phyloP scores from a whole-genome alignment of 495 filamentous ascomycete species.

The Viridothelium virens region DNA sequence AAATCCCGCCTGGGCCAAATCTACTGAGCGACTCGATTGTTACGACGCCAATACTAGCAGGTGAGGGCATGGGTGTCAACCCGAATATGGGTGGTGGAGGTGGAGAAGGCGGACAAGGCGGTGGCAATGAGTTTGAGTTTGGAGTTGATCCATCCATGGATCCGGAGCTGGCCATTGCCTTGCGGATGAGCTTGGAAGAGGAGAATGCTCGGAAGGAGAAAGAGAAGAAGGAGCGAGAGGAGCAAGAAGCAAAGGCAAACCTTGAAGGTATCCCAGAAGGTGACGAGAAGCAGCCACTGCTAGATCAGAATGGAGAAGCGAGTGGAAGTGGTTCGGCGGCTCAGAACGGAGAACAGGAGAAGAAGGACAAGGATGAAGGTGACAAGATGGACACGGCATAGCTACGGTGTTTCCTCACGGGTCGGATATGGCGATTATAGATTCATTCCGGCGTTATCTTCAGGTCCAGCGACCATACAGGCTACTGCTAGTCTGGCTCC shows the following conservation, averaged over 20 bases:
- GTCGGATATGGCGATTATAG: not conserved
- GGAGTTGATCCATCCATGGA: slow-evolving; percentile 74
- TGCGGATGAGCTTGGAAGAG: slow-evolving; percentile 96
- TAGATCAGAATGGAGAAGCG: slow-evolving; percentile 59
- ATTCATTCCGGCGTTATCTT: slow-evolving; percentile 1
- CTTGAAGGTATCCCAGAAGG: slow-evolving; percentile 82
- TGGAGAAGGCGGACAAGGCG: slow-evolving; percentile 52
- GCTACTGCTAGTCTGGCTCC: not conserved
- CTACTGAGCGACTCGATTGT: slow-evolving; percentile 88
- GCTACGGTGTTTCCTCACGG: slow-evolving; percentile 11
- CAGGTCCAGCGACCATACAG: not conserved
- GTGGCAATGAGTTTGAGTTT: slow-evolving; percentile 52
- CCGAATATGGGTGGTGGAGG: slow-evolving; percentile 38
- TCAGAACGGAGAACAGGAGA: slow-evolving; percentile 18
- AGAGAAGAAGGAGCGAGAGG: slow-evolving; percentile 67
- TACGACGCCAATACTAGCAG: slow-evolving; percentile 79
- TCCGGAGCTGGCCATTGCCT: slow-evolving; percentile 87
- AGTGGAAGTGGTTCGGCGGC: slow-evolving; percentile 47
- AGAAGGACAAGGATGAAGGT: slow-evolving; percentile 29
- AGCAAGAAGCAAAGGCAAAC: slow-evolving; percentile 57
- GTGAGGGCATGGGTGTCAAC: slow-evolving; percentile 52
- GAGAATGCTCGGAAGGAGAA: slow-evolving; percentile 89
- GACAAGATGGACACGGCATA: slow-evolving; percentile 90
- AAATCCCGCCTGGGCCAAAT: slow-evolving; percentile 84
- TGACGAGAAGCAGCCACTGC: slow-evolving; percentile 56